Evolutionary conservation across 2,329 filamentous ascomycete species (phyloP).

Genomic region (Aureobasidium sp.): DNA sequence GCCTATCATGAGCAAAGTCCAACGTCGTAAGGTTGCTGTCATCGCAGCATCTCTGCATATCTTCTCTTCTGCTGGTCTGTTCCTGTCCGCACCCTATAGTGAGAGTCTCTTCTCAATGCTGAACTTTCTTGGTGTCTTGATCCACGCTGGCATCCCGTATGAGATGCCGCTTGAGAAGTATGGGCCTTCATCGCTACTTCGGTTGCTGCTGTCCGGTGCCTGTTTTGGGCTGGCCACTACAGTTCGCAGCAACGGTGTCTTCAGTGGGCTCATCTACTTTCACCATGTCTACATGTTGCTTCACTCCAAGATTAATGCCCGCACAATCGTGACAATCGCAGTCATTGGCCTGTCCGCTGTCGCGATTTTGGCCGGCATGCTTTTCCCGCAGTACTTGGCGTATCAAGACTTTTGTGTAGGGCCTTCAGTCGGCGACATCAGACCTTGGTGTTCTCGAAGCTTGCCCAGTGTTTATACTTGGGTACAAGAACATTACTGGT

Average conservation of each 20-base stretch:
- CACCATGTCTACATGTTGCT: slow-evolving; percentile 30
- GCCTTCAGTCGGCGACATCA: slow-evolving; percentile 19
- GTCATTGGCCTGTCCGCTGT: slow-evolving; percentile 56
- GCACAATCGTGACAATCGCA: slow-evolving; percentile 21
- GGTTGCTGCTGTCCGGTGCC: slow-evolving; percentile 19
- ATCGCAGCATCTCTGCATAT: slow-evolving; percentile 67
- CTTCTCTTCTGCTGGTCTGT: slow-evolving; percentile 78
- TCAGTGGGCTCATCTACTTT: slow-evolving; percentile 71
- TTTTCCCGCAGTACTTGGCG: slow-evolving; percentile 65
- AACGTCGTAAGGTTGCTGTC: slow-evolving; percentile 48
- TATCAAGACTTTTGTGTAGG: slow-evolving; percentile 60
- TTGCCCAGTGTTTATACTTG: slow-evolving; percentile 85
- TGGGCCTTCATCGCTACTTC: neutral
- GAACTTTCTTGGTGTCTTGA: slow-evolving; percentile 63
- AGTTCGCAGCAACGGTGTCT: slow-evolving; percentile 77
- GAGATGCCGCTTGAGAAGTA: neutral
- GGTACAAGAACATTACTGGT: slow-evolving; percentile 90
- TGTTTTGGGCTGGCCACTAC: slow-evolving; percentile 62
- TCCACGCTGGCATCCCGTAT: slow-evolving; percentile 39
- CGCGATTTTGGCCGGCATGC: slow-evolving; percentile 57
- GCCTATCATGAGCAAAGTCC: slow-evolving; percentile 31
- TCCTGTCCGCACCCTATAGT: slow-evolving; percentile 80
- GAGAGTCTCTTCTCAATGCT: slow-evolving; percentile 74
- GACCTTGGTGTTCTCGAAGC: slow-evolving; percentile 67
- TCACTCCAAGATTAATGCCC: neutral